Conservation (phyloP, 352 stramenopile genomes). For the Globisporangium perplexum region DNA sequence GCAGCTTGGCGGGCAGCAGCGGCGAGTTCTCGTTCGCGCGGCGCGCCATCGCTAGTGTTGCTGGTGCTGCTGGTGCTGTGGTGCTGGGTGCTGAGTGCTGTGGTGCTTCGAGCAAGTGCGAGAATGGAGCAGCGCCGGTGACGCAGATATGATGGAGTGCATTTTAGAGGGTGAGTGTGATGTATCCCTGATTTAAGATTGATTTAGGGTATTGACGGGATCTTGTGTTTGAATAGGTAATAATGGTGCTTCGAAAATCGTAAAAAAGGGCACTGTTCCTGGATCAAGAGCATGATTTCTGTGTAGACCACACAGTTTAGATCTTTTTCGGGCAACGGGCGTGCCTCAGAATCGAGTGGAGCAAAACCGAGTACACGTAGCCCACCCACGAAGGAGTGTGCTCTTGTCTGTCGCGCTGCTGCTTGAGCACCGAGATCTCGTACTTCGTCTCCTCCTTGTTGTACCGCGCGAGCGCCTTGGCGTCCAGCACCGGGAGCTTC, state of each 20-base stretch:
- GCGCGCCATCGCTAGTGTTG: constrained; percentile 1
- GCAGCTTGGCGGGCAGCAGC: constrained; percentile 29
- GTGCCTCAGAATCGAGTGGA: too few relatives aligned
- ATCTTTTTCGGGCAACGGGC: neutral
- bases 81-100: neutral
- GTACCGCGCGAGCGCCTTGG: constrained; percentile 81
- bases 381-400: too few relatives aligned
- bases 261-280: neutral
- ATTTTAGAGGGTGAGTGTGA: neutral
- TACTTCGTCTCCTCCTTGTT: constrained; percentile 92
- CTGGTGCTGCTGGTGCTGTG: neutral
- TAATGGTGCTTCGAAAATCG: neutral
- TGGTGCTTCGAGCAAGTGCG: neutral
- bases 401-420: constrained; percentile 91
- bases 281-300: neutral
- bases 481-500: constrained; percentile 67
- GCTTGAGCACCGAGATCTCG: constrained; percentile 90
- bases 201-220: neutral
- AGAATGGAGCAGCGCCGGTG: neutral
- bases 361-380: too few relatives aligned
- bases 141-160: neutral
- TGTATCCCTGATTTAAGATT: neutral
- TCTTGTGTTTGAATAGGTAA: too few relatives aligned
- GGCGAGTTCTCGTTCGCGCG: constrained; percentile 44
- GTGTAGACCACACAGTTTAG: neutral